Conservation (phyloP, 2,329 filamentous ascomycete genomes). For the Lecanicillium sp. region DNA sequence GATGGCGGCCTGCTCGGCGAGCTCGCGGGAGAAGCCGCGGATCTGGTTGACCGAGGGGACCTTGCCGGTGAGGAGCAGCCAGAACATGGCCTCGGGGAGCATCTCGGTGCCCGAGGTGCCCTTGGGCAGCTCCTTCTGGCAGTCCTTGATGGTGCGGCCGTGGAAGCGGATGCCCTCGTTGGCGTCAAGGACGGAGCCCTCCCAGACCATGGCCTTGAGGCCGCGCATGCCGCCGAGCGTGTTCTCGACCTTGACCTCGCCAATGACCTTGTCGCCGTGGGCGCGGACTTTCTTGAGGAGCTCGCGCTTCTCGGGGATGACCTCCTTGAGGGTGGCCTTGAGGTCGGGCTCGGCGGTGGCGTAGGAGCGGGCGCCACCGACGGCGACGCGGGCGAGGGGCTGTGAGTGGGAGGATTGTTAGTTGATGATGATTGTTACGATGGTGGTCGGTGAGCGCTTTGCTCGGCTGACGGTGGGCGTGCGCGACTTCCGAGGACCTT, state of each 20-base stretch:
- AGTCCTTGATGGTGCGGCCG: constrained; percentile 96
- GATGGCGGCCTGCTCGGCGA: constrained; percentile 79
- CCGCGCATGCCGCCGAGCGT: constrained; percentile 95
- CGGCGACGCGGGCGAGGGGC: constrained; percentile 27
- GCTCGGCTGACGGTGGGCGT: neutral
- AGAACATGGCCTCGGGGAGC: constrained; percentile 99
- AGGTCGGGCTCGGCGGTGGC: constrained; percentile 79
- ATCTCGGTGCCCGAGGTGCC: constrained; percentile 89
- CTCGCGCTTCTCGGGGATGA: constrained; percentile 88
- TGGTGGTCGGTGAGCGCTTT: neutral
- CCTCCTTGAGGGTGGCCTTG: constrained; percentile 75
- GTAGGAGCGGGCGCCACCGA: constrained; percentile 49
- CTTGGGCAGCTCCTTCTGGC: constrained; percentile 89
- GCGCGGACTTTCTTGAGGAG: constrained; percentile 91
- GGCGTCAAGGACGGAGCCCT: constrained; percentile 92
- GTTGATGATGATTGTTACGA: neutral
- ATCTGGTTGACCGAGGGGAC: constrained; percentile 80
- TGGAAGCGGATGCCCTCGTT: constrained; percentile 98
- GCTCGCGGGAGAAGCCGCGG: constrained; percentile 73
- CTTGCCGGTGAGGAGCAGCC: constrained; percentile 90
- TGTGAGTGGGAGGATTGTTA: constrained; percentile 13
- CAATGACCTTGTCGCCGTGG: constrained; percentile 73
- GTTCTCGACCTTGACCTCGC: constrained; percentile 90
- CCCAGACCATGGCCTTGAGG: constrained; percentile 97
- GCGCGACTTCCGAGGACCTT: too few species aligned